Percentiles rank a stretch among this genome's conserved stretches.
Evolutionary conservation across 2,329 filamentous ascomycete species (phyloP).

Genomic region (Teratosphaeria nubilosa): DNA sequence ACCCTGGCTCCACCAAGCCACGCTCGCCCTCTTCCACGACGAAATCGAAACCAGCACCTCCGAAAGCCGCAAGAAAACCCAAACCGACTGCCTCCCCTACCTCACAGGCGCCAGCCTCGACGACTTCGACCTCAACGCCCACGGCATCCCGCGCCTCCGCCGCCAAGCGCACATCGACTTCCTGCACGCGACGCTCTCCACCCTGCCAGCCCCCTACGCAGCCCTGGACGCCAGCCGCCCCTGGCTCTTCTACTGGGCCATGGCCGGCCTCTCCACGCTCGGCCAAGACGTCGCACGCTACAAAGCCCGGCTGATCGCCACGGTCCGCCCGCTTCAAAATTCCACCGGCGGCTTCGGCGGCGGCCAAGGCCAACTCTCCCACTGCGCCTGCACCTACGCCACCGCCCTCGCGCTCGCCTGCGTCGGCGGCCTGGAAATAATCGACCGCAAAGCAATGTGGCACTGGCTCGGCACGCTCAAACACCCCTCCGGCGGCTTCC

Average conservation of each 20-base stretch:
- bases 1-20: conserved; percentile 16
- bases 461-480: conserved; percentile 81
- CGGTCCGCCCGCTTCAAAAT: conserved; percentile 75
- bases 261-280: conserved; percentile 64
- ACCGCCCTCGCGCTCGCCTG: conserved; percentile 67
- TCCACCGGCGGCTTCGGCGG: conserved; percentile 77
- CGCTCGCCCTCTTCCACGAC: conserved; percentile 17
- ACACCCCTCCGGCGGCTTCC: conserved; percentile 80
- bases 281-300: conserved; percentile 62
- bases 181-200: conserved; percentile 44
- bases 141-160: conserved; percentile 66
- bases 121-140: conserved; percentile 46
- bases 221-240: conserved; percentile 77
- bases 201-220: conserved; percentile 60
- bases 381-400: conserved; percentile 84
- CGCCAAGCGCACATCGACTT: conserved; percentile 53
- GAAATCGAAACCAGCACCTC: conserved; percentile 16
- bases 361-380: conserved; percentile 81
- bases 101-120: conserved; percentile 26
- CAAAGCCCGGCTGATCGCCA: conserved; percentile 54
- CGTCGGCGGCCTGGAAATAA: conserved; percentile 63
- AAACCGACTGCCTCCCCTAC: conserved; percentile 17
- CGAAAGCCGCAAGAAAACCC: conserved; percentile 12
- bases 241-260: conserved; percentile 90
- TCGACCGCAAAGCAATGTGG: conserved; percentile 82